phyloP scores from a whole-genome alignment of 345 rosid genomes.

The Turnera subulata region DNA sequence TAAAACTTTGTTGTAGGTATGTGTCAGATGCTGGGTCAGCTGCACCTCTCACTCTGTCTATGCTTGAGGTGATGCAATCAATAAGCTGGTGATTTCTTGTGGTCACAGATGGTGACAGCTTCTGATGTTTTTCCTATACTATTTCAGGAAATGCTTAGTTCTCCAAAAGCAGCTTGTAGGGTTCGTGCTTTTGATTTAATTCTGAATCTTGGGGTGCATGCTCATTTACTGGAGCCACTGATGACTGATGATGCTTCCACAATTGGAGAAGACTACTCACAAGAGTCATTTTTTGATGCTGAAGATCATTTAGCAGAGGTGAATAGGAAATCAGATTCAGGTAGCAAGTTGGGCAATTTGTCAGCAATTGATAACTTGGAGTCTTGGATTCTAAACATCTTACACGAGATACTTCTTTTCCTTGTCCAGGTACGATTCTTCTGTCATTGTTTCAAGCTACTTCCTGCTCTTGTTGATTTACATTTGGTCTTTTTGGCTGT shows the following conservation, averaged over 20 bases:
- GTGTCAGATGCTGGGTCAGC: slow-evolving; percentile 93
- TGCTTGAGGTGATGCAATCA: slow-evolving; percentile 75
- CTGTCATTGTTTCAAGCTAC: background rate
- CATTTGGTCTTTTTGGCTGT: slow-evolving; percentile 4
- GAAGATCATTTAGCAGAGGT: slow-evolving; percentile 52
- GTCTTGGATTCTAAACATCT: slow-evolving; percentile 87
- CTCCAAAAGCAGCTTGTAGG: slow-evolving; percentile 70
- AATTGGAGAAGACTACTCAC: slow-evolving; percentile 75
- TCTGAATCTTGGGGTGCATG: slow-evolving; percentile 96
- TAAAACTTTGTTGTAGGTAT: slow-evolving; percentile 57
- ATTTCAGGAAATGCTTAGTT: slow-evolving; percentile 89
- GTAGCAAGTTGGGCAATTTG: slow-evolving; percentile 43
- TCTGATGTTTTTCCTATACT: slow-evolving; percentile 24
- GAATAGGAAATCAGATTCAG: slow-evolving; percentile 44
- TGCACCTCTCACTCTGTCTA: slow-evolving; percentile 91
- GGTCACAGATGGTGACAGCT: slow-evolving; percentile 14
- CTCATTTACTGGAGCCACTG: slow-evolving; percentile 87
- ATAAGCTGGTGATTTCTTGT: slow-evolving; percentile 12
- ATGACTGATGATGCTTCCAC: slow-evolving; percentile 58
- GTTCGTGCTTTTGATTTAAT: slow-evolving; percentile 93
- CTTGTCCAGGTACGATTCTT: slow-evolving; percentile 76
- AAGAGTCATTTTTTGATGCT: slow-evolving; percentile 60
- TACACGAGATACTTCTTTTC: slow-evolving; percentile 84
- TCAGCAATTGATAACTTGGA: slow-evolving; percentile 77
- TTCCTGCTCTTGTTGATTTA: background rate